phyloP scores from a whole-genome alignment of 148 eudicot genomes.

The Nepenthes gracilis region DNA sequence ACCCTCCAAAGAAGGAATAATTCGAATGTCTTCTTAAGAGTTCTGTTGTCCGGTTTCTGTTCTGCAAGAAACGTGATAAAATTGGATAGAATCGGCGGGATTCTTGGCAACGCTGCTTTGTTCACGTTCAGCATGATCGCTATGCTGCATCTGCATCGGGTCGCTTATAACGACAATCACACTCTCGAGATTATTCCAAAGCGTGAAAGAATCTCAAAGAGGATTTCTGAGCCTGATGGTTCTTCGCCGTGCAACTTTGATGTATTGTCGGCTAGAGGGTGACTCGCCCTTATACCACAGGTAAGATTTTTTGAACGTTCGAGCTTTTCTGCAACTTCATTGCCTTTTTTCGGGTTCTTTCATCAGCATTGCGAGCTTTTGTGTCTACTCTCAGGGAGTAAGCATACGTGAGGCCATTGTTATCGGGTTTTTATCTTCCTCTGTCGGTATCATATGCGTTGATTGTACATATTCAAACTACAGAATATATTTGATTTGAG shows the following conservation, averaged over 20 bases:
- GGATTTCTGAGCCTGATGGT: conserved; percentile 15
- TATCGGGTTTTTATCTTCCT: too few relatives aligned
- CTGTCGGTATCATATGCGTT: too few relatives aligned
- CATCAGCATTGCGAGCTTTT: too few relatives aligned
- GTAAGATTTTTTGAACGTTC: neutral
- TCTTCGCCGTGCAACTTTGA: conserved; percentile 38
- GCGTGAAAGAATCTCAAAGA: conserved; percentile 28
- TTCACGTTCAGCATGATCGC: conserved; percentile 82
- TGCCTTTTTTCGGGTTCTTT: too few relatives aligned
- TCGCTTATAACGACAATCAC: conserved; percentile 22
- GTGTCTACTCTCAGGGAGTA: too few relatives aligned
- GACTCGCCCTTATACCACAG: conserved; percentile 1
- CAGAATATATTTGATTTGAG: too few relatives aligned
- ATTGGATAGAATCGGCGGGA: conserved; percentile 53
- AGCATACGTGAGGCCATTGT: too few relatives aligned
- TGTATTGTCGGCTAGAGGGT: conserved; percentile 82
- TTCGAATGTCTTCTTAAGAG: conserved; percentile 33
- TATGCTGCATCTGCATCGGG: conserved; percentile 63
- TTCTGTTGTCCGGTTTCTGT: conserved; percentile 30
- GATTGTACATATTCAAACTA: too few relatives aligned
- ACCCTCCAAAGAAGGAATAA: conserved; percentile 17
- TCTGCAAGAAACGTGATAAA: conserved; percentile 50
- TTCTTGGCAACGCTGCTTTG: conserved; percentile 77
- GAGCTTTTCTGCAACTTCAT: neutral
- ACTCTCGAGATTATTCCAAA: conserved; percentile 16